A percentile compares a stretch with the other conserved stretches of the same genome.
Evolutionary conservation across 2,329 filamentous ascomycete genomes (phyloP).

Genomic region (Cordyceps farinosa): DNA sequence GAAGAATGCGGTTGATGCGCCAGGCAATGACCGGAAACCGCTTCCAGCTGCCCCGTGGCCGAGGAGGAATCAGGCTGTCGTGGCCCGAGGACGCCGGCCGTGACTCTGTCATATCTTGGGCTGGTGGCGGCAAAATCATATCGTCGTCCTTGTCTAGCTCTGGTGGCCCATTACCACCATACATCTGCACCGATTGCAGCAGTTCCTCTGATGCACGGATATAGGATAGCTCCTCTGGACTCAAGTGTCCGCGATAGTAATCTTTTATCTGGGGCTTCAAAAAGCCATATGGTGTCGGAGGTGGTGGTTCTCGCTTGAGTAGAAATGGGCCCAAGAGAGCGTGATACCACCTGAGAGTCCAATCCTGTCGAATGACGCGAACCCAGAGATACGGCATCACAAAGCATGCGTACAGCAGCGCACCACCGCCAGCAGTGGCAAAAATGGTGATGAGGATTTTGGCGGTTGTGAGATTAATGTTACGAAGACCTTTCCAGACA

Average conservation of each 20-base stretch:
- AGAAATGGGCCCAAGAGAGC: conserved; percentile 46
- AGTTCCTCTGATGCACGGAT: conserved; percentile 34
- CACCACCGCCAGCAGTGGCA: conserved; percentile 40
- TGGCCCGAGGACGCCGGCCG: conserved; percentile 13
- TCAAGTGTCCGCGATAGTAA: conserved; percentile 49
- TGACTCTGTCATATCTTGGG: conserved; percentile 17
- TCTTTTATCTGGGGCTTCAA: conserved; percentile 43
- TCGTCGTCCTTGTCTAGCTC: conserved; percentile 31
- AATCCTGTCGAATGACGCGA: conserved; percentile 49
- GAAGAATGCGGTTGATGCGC: conserved; percentile 38
- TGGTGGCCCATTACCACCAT: conserved; percentile 21
- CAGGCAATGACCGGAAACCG: conserved; percentile 38
- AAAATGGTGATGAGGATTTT: conserved; percentile 38
- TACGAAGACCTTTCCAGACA: conserved; percentile 40
- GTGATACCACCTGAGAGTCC: conserved; percentile 47
- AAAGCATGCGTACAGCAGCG: conserved; percentile 42
- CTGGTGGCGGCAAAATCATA: conserved; percentile 32
- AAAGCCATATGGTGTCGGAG: conserved; percentile 35
- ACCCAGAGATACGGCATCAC: conserved; percentile 52
- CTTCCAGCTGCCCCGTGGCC: conserved; percentile 39
- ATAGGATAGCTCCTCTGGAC: conserved; percentile 41
- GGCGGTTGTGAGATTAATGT: conserved; percentile 23
- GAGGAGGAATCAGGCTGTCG: conserved; percentile 29
- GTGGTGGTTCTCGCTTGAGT: conserved; percentile 35
- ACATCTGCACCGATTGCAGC: conserved; percentile 33